A percentile compares a stretch with the other conserved stretches of the same genome.
phyloP scores from a whole-genome alignment of 805 yeast genomes.

The Saturnispora halmiae region DNA sequence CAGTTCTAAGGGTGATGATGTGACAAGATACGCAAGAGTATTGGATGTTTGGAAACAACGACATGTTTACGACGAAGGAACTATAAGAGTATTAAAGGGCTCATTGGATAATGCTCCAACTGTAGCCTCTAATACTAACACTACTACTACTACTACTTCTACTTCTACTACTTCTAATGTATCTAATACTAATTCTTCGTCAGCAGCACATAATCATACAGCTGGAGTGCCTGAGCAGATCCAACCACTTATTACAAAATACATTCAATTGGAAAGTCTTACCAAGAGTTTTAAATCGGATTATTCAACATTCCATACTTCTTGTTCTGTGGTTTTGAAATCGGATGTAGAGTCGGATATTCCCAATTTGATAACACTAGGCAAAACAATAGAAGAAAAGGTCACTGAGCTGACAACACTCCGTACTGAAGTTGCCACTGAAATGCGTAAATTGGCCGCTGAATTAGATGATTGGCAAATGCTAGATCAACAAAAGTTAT shows the following conservation, averaged over 20 bases:
- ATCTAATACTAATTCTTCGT: neutral
- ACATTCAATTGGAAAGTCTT: conserved; percentile 3
- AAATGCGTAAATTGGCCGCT: conserved; percentile 22
- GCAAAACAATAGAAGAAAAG: conserved; percentile 16
- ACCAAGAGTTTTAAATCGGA: conserved; percentile 15
- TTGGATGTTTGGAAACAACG: conserved; percentile 53
- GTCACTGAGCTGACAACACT: conserved; percentile 14
- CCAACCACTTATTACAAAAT: conserved; percentile 5
- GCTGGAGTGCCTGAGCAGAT: conserved; percentile 9
- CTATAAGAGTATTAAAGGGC: conserved; percentile 15
- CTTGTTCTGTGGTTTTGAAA: conserved; percentile 3
- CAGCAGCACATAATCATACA: neutral
- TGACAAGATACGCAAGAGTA: conserved; percentile 39
- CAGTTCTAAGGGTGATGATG: conserved; percentile 8
- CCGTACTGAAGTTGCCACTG: conserved; percentile 20
- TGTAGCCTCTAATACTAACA: neutral
- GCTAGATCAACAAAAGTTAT: conserved; percentile 12
- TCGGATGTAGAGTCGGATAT: conserved; percentile 1
- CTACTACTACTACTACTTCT: neutral
- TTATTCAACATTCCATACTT: conserved; percentile 21
- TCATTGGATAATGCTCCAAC: neutral
- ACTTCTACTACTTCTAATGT: neutral
- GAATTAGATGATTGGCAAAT: conserved; percentile 27
- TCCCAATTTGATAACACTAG: conserved; percentile 14
- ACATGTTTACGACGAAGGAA: conserved; percentile 31